Evolutionary conservation across 2,329 filamentous ascomycete species (phyloP), one percentile per base, ranked within the genome.

Genomic region (Leptographium flavum): DNA sequence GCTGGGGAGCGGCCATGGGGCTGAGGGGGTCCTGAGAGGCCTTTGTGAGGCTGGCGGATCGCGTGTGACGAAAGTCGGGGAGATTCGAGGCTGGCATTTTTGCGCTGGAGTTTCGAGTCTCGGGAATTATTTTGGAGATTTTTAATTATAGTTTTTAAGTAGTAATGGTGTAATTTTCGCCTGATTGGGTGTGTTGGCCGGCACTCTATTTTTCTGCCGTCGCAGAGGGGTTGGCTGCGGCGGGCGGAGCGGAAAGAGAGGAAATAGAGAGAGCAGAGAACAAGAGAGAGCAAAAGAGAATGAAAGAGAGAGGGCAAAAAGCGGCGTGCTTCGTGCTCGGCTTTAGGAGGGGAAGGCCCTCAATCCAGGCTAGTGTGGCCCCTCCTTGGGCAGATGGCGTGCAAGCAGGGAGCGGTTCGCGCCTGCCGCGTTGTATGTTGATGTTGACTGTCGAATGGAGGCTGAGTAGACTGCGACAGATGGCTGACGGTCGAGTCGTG

Each of bases 31-130:
- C 55, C 50, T 50, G 58, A 7, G 62, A 58, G 49, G 66, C 62
- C 48, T 73, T 71, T 57, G 67, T 74, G 59, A 76, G 66, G 60
- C 74, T 78, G 55, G 71, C 67, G 56, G 69, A 70, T 56, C 74
- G 72, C 58, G 68, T 61, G 61, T 78, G 74, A 58, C 57, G 57
- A 46, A 53, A 53, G 43, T 59, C 58, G 47, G 50, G 39, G 30
- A 51, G 40, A 42, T 56, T 54, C 31, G 56, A 54, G 25, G 55
- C 39, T 22, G 56, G 50, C 56, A 59, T 59, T 25, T 58, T 27
- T 28, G 23, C 15, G 38, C n/a, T n/a, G n/a, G n/a, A n/a, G n/a
- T n/a, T n/a, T n/a, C n/a, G 37, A 36, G 10, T 25, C 25, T 30
- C 33, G 6, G 31, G 10, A 22, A 15, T 4, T 37, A n/a, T 38